Base-by-base conservation (phyloP, 495 filamentous ascomycete genomes). In the Penicillium canescens region DNA sequence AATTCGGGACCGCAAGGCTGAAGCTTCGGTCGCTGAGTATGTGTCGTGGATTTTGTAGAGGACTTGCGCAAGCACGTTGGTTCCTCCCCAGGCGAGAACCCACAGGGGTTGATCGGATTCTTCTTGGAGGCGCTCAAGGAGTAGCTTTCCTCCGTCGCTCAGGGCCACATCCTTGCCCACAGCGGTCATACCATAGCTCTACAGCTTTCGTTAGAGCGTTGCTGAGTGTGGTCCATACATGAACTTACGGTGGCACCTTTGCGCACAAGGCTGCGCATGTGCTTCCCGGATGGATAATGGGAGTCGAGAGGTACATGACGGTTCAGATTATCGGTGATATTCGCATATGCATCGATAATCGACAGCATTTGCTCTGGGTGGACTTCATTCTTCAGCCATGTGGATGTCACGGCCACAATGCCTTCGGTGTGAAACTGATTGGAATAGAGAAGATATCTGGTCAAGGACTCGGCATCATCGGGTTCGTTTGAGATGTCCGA, bases 31-130 rank as follows among this genome's bases (percentile, higher is more conserved):
- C 2, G 57, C 44, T 7, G 59, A 59, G 46, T 60, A 52, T 5
- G 57, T 62, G 9, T 57, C 40, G 14, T 69, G 59, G 52, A 78
- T 61, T 18, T 68, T 54, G 31, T 66, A 57, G 2, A 81, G 62
- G 1, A 66, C 74, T 46, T 71, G 63, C 4, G 77, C 77, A 12
- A 81, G 69, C 7, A 71, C 66, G 46, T 79, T 80, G 14, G 73
- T 71, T 33, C 78, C 77, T 12, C 75, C 77, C 78, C 78, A 80
- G 52, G 64, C 59, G 5, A 75, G 71, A 18, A 79, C 58, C 70
- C 73, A 79, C 3, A 79, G 62, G 13, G 71, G 71, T 35, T 67
- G 53, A 3, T 63, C 54, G 26, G 58, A 57, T 11, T 57, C 37
- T 28, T 46, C 42, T 34, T 67, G 39, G 42, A 77, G 43, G 40